Conservation (phyloP, 2,329 filamentous ascomycete species). For the Trichoderma sp. region DNA sequence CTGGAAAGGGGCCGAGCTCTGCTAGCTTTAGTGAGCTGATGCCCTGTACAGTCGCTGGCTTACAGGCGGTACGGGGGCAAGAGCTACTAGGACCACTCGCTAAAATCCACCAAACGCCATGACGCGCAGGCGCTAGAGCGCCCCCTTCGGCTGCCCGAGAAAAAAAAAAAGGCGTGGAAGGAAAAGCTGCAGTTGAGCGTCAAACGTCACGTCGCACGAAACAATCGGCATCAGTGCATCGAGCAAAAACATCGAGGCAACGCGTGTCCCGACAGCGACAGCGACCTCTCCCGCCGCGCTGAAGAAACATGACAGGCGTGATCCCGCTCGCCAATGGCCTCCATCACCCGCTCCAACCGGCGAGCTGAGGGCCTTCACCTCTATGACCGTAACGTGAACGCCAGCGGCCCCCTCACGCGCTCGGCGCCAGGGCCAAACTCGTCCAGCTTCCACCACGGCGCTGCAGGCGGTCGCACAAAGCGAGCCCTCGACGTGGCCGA, state of each 20-base stretch:
- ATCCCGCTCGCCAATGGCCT: conserved; percentile 49
- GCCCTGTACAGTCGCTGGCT: not conserved
- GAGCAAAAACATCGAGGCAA: conserved; percentile 26
- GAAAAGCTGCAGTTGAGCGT: conserved; percentile 9
- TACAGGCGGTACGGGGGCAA: not conserved
- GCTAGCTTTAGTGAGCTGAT: not conserved
- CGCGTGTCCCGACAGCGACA: conserved; percentile 26
- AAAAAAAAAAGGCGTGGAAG: conserved; percentile 14
- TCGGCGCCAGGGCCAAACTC: conserved; percentile 26
- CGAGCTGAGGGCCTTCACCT: conserved; percentile 51
- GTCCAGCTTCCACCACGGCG: conserved; percentile 22
- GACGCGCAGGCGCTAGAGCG: conserved; percentile 22
- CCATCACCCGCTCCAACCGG: conserved; percentile 53
- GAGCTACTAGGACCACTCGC: conserved; percentile 10
- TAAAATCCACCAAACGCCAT: conserved; percentile 21
- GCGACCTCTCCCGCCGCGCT: conserved; percentile 20
- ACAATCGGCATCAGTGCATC: conserved; percentile 23
- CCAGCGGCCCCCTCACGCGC: conserved; percentile 32
- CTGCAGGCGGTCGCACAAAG: conserved; percentile 48
- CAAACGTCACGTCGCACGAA: conserved; percentile 25
- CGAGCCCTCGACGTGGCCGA: conserved; percentile 49
- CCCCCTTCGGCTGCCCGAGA: conserved; percentile 13
- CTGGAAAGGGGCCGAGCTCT: conserved; percentile 6
- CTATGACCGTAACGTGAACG: conserved; percentile 36
- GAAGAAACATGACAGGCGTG: conserved; percentile 43